Percentiles rank a stretch among this genome's conserved stretches.
Conservation (phyloP, 495 filamentous ascomycete species). For the Xylaria telfairii region DNA sequence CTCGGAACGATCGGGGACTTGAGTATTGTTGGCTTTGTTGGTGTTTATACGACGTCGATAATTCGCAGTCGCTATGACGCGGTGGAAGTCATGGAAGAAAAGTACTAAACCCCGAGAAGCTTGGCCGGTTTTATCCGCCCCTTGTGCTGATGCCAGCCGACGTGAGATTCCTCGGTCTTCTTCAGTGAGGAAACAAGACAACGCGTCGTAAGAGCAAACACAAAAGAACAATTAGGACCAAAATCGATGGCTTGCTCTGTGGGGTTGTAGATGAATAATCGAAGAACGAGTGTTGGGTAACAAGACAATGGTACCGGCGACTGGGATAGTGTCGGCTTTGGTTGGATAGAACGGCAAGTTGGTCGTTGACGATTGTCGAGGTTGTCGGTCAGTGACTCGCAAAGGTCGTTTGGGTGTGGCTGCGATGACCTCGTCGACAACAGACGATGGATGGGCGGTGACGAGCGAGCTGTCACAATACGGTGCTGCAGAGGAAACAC, state of each 20-base stretch:
- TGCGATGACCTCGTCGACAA: slow-evolving; percentile 13
- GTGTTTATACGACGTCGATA: slow-evolving; percentile 18
- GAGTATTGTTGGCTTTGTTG: not conserved
- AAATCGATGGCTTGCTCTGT: slow-evolving; percentile 1
- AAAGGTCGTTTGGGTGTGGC: slow-evolving; percentile 5
- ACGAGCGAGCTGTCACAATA: slow-evolving; percentile 8
- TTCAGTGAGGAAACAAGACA: not conserved
- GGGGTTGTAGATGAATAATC: not conserved
- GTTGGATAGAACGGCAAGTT: not conserved
- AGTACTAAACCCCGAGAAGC: not conserved
- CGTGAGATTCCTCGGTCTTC: not conserved
- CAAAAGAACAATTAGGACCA: slow-evolving; percentile 15
- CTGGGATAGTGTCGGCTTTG: not conserved
- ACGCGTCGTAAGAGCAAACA: slow-evolving; percentile 15
- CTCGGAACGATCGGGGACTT: not conserved
- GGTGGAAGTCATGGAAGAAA: slow-evolving; percentile 25
- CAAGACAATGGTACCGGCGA: slow-evolving; percentile 2
- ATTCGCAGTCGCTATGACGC: slow-evolving; percentile 24
- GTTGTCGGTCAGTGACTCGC: slow-evolving; percentile 9
- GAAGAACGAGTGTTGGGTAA: not conserved
- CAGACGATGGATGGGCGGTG: slow-evolving; percentile 14
- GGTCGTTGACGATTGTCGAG: not conserved
- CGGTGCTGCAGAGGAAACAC: slow-evolving; percentile 20
- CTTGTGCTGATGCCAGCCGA: slow-evolving; percentile 3
- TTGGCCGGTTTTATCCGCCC: not conserved